Conservation (phyloP, 148 eudicot species). For the Pouteria glomerata region DNA sequence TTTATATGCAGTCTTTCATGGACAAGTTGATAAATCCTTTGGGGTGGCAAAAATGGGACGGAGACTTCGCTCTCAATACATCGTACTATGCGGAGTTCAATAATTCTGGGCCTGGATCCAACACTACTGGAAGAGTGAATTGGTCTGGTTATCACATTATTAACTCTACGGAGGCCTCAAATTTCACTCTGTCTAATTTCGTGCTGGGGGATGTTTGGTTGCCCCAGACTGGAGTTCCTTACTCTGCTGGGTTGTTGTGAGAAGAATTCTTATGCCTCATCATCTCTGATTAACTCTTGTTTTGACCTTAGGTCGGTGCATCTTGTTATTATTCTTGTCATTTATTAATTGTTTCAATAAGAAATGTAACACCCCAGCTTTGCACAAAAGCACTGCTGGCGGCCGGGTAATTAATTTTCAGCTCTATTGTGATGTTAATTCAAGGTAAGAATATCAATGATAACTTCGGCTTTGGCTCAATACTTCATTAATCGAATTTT, state of each 20-base stretch:
- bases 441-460: too few species aligned
- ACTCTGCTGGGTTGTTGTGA: neutral
- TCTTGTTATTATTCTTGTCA: neutral
- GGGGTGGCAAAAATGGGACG: slow-evolving; percentile 74
- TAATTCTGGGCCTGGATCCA: slow-evolving; percentile 27
- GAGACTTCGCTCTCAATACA: slow-evolving; percentile 31
- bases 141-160: slow-evolving; percentile 29
- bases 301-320: neutral
- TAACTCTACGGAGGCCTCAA: slow-evolving; percentile 14
- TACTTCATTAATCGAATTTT: too few species aligned
- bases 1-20: slow-evolving; percentile 47
- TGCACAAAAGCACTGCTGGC: neutral
- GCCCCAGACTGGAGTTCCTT: slow-evolving; percentile 35
- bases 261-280: neutral
- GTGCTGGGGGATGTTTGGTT: slow-evolving; percentile 24
- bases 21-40: slow-evolving; percentile 29
- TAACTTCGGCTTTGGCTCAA: too few species aligned
- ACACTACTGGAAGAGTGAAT: slow-evolving; percentile 22
- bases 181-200: slow-evolving; percentile 25
- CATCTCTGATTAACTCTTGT: neutral
- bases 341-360: neutral
- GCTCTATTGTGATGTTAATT: too few species aligned
- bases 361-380: neutral
- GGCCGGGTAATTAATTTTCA: too few species aligned
- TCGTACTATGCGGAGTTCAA: slow-evolving; percentile 32